phyloP scores from a whole-genome alignment of 73 alveolate species.

The Paraurostyla sp. region DNA sequence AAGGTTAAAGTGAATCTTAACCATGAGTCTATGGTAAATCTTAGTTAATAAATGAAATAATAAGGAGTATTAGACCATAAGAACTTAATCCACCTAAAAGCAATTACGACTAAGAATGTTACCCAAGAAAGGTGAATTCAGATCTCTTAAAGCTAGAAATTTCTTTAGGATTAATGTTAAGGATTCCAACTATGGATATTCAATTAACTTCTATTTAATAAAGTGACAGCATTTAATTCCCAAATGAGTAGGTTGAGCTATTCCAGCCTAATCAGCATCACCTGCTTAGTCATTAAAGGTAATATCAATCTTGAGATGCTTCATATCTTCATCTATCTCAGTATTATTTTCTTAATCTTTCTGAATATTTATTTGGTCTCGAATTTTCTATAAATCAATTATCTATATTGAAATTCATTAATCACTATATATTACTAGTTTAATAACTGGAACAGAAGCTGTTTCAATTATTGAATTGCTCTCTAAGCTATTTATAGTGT shows the following conservation, averaged over 20 bases:
- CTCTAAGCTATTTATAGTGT: slow-evolving; percentile 3
- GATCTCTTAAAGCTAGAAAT: slow-evolving; percentile 55
- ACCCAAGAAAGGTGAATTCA: slow-evolving; percentile 48
- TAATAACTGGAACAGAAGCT: slow-evolving; percentile 61
- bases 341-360: not conserved
- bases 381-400: slow-evolving; percentile 9
- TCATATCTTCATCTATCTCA: slow-evolving; percentile 45
- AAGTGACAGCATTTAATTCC: slow-evolving; percentile 58
- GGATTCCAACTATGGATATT: slow-evolving; percentile 8
- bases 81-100: slow-evolving; percentile 45
- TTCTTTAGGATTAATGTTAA: slow-evolving; percentile 34
- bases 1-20: not conserved
- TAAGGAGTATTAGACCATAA: slow-evolving; percentile 36
- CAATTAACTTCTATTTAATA: slow-evolving; percentile 30
- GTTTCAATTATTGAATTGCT: slow-evolving; percentile 34
- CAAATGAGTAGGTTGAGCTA: slow-evolving; percentile 18
- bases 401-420: not conserved
- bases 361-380: slow-evolving; percentile 2
- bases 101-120: not conserved
- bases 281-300: slow-evolving; percentile 45
- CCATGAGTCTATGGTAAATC: slow-evolving; percentile 7
- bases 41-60: slow-evolving; percentile 18
- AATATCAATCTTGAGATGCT: slow-evolving; percentile 37
- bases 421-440: not conserved
- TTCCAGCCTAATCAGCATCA: not conserved